Evolutionary conservation across 1,284 basidiomycete genomes (phyloP), one percentile per base, ranked within the genome.

Genomic region (Ceratobasidium sp.): DNA sequence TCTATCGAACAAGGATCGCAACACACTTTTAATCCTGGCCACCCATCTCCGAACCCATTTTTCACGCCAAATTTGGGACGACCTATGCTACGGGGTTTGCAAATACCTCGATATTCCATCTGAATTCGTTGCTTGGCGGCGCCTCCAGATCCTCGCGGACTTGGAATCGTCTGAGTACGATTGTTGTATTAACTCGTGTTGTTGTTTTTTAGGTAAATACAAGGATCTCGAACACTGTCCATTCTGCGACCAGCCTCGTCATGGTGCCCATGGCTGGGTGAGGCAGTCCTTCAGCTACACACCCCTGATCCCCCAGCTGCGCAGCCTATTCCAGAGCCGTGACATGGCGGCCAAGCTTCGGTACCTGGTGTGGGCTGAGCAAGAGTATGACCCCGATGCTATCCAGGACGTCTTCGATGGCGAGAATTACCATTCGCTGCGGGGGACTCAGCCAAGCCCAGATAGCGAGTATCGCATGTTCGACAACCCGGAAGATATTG

Each of bases 401-500:
- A 74, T 77, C 12, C 53, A 16, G 6, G 30, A 33, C 30, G 30
- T 33, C 6, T 33, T 33, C 30, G 30, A 33, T 33, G 6, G 30
- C 30, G 18, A 76, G 0, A 12, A 66, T 33, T 74, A 74, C 42
- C 48, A 33, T 14, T 25, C 7, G 9, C 73, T 75, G n/a, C 51
- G 33, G 9, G 33, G 33, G 12, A 54, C 72, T 25, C 53, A 38
- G 16, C 51, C 61, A 23, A 18, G 5, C 1, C 33, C 74, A 7
- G 28, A 60, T 23, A 36, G 38, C 28, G 33, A 70, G 12, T 60
- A 80, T 51, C 54, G 28, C 0, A 79, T 76, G 72, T 82, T 82
- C 70, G 73, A 71, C 1, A 76, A 79, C 53, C 54, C 33, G 1
- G 74, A 74, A 1, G 80, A 81, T 66, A 75, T 81, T 14, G 80